phyloP scores from a whole-genome alignment of 805 yeast species.

The Candida fluviatilis region DNA sequence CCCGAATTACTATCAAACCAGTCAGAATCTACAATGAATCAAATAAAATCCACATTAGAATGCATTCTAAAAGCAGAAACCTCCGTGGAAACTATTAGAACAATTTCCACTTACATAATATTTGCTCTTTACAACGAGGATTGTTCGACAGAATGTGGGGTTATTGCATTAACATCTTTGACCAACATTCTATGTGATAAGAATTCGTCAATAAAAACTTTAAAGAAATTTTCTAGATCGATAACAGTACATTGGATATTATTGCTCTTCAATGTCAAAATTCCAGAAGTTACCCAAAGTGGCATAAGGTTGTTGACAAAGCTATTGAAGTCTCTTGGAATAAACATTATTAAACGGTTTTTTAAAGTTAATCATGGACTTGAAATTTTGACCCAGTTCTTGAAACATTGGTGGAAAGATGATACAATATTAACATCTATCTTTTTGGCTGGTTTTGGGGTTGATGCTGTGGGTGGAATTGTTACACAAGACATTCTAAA shows the following conservation, averaged over 20 bases:
- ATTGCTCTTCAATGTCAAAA: conserved; percentile 42
- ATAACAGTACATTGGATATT: conserved; percentile 65
- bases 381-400: conserved; percentile 40
- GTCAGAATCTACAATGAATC: conserved; percentile 9
- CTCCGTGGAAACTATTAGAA: conserved; percentile 50
- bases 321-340: conserved; percentile 44
- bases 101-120: conserved; percentile 46
- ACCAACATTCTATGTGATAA: conserved; percentile 41
- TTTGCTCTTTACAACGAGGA: conserved; percentile 45
- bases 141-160: conserved; percentile 33
- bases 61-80: conserved; percentile 35
- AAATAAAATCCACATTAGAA: conserved; percentile 18
- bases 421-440: conserved; percentile 39
- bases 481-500: conserved; percentile 3
- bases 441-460: conserved; percentile 46
- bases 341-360: conserved; percentile 45
- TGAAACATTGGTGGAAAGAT: conserved; percentile 48
- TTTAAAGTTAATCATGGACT: conserved; percentile 47
- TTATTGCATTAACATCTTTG: conserved; percentile 22
- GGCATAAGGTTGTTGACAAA: conserved; percentile 47
- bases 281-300: conserved; percentile 30
- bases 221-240: conserved; percentile 45
- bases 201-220: conserved; percentile 30
- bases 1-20: conserved; percentile 10
- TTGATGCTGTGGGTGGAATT: conserved; percentile 14